Percentiles rank a stretch among this genome's conserved stretches.
phyloP scores from a whole-genome alignment of 1,284 basidiomycete genomes.

The Violaceomyces palustris region DNA sequence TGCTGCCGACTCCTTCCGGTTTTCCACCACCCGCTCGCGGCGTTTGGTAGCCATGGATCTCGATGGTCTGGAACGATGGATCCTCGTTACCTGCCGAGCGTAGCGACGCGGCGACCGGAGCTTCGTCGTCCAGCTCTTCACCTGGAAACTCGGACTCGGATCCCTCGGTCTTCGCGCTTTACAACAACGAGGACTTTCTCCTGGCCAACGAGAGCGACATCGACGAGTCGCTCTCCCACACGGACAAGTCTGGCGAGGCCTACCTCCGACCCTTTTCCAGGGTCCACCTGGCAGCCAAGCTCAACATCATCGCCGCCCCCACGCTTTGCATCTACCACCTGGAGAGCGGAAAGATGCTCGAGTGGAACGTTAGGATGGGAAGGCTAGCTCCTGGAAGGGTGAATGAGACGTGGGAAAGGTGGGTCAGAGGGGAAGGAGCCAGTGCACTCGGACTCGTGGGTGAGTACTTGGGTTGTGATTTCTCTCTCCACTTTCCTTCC shows the following conservation, averaged over 20 bases:
- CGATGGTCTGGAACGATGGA: constrained; percentile 54
- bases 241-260: constrained; percentile 41
- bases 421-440: constrained; percentile 44
- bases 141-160: constrained; percentile 15
- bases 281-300: constrained; percentile 53
- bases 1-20: neutral
- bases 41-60: constrained; percentile 48
- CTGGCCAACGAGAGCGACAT: constrained; percentile 53
- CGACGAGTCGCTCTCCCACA: constrained; percentile 45
- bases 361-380: constrained; percentile 45
- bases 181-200: constrained; percentile 51
- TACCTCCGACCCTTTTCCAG: constrained; percentile 53
- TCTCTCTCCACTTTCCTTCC: neutral
- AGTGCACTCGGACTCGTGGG: constrained; percentile 26
- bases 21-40: neutral
- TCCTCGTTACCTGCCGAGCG: constrained; percentile 34
- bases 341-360: constrained; percentile 39
- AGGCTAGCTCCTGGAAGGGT: constrained; percentile 3
- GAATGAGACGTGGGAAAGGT: constrained; percentile 44
- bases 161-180: constrained; percentile 27
- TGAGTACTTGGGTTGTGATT: constrained; percentile 5
- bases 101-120: constrained; percentile 10
- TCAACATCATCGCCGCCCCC: constrained; percentile 51
- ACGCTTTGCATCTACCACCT: constrained; percentile 52
- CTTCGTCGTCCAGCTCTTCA: constrained; percentile 2